phyloP scores from a whole-genome alignment of 768 basidiomycete genomes.

The Coprinopsis strossmayeri region DNA sequence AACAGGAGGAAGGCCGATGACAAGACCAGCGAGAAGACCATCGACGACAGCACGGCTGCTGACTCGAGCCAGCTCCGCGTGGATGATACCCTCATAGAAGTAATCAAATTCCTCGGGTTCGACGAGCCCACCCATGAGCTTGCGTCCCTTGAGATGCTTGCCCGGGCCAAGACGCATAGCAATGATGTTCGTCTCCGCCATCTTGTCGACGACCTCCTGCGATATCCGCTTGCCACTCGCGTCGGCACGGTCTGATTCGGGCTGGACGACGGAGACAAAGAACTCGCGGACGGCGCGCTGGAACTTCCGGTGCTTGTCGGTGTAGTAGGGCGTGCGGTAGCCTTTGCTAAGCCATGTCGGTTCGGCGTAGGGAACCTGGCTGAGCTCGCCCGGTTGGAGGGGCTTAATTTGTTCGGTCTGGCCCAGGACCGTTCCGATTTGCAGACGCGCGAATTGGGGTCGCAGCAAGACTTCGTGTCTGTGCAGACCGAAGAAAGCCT shows the following conservation, averaged over 20 bases:
- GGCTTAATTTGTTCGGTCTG: constrained; percentile 23
- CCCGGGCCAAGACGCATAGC: constrained; percentile 91
- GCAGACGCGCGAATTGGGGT: constrained; percentile 25
- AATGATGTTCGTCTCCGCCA: constrained; percentile 75
- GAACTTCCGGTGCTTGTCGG: constrained; percentile 57
- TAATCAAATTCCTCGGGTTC: constrained; percentile 87
- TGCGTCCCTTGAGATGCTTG: constrained; percentile 76
- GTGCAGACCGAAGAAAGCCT: constrained; percentile 26
- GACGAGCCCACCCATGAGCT: constrained; percentile 68
- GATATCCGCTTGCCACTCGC: constrained; percentile 83
- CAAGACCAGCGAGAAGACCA: constrained; percentile 72
- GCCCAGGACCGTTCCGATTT: constrained; percentile 24
- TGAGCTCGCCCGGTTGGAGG: constrained; percentile 21
- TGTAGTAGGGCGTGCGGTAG: constrained; percentile 28
- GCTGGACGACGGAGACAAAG: constrained; percentile 64
- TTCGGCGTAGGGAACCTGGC: constrained; percentile 27
- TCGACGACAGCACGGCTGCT: constrained; percentile 86
- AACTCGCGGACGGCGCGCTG: constrained; percentile 73
- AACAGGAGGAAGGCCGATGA: constrained; percentile 86
- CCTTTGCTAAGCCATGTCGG: constrained; percentile 27
- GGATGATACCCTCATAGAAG: constrained; percentile 85
- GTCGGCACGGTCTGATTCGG: constrained; percentile 75
- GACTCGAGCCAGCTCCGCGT: constrained; percentile 76
- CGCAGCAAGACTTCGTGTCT: constrained; percentile 25
- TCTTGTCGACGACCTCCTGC: constrained; percentile 77